Evolutionary conservation across 169 alveolate species (phyloP), one percentile per base, ranked within the genome.

Genomic region (Eimeria falciformis): DNA sequence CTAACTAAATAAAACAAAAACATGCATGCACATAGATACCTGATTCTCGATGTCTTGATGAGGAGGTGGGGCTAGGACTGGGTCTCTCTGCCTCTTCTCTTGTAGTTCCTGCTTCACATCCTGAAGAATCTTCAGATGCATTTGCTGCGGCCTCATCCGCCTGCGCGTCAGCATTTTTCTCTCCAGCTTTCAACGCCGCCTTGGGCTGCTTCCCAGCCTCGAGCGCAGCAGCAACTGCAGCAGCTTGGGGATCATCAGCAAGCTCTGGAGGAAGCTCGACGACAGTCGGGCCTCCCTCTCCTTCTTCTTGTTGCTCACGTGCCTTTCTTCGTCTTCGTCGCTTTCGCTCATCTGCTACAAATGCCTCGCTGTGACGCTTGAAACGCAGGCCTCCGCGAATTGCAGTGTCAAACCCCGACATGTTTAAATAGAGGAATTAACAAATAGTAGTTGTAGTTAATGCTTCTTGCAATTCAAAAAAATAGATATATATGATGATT

Each of bases 341-440:
- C 21, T 58, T 29, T 40, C 43, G 12, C 68, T n/a, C 25, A 9
- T 47, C 86, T 25, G 65, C 58, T 65, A 46, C 86, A 0, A 77
- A 7, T 12, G 92, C 86, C 46, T 68, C 86, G 65, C 86, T 68
- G 21, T 53, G 65, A 9, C 92, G 83, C 92, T 87, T 87, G 6
- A 87, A 69, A 3, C 45, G 40, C 40, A 87, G 86, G 5, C 53
- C 7, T 0, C 92, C 92, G n/a, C 86, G 21, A 21, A 87, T 58
- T 14, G 78, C 92, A 5, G 86, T 55, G 29, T 68, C 85, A 58
- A 27, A 87, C 40, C 79, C 78, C 45, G 92, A 71, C 92, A 87
- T 87, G 0, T 40, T 2, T 21, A 33, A 66, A n/a, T 33, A 66
- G 12, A 66, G 7, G 45, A 2, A 66, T 4, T 23, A 29, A 66